A percentile compares a stretch with the other conserved stretches of the same genome.
Evolutionary conservation across 2,329 filamentous ascomycete species (phyloP).

Genomic region (Tolypocladium paradoxum): DNA sequence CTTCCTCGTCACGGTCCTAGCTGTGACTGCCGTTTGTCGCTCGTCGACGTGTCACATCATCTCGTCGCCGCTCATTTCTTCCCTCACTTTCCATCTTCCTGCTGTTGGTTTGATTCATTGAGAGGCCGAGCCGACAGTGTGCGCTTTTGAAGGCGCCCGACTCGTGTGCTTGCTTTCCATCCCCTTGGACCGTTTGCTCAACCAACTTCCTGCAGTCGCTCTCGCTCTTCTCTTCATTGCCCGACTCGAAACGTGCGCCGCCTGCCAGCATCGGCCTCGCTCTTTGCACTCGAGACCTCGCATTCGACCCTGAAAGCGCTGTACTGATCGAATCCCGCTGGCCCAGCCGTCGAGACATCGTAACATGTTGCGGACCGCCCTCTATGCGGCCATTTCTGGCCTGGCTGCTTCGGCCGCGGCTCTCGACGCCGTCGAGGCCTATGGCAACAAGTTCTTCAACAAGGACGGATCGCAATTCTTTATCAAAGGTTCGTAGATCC

Average conservation of each 20-base stretch:
- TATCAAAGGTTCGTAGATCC: constrained; percentile 53
- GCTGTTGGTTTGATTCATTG: background rate
- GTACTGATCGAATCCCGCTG: too few relatives aligned
- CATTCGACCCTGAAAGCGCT: background rate
- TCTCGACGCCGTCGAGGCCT: constrained; percentile 38
- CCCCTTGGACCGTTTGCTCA: background rate
- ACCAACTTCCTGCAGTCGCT: background rate
- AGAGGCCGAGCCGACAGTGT: background rate
- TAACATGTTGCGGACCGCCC: constrained; percentile 1
- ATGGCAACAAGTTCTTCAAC: constrained; percentile 79
- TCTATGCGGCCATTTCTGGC: constrained; percentile 23
- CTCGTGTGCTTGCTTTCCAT: background rate
- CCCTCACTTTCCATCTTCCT: background rate
- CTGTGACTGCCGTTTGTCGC: background rate
- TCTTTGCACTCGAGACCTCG: background rate
- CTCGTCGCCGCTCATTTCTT: background rate
- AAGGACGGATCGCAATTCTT: constrained; percentile 73
- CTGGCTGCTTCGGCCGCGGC: constrained; percentile 23
- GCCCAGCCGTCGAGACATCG: background rate
- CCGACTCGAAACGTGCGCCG: background rate
- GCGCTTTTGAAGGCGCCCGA: background rate
- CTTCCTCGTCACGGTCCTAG: background rate
- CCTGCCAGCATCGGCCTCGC: background rate
- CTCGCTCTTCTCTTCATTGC: background rate
- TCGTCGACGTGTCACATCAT: background rate